A percentile compares a stretch with the other conserved stretches of the same genome.
Conservation (phyloP, 768 basidiomycete species). For the Lactifluus hygrophoroides region DNA sequence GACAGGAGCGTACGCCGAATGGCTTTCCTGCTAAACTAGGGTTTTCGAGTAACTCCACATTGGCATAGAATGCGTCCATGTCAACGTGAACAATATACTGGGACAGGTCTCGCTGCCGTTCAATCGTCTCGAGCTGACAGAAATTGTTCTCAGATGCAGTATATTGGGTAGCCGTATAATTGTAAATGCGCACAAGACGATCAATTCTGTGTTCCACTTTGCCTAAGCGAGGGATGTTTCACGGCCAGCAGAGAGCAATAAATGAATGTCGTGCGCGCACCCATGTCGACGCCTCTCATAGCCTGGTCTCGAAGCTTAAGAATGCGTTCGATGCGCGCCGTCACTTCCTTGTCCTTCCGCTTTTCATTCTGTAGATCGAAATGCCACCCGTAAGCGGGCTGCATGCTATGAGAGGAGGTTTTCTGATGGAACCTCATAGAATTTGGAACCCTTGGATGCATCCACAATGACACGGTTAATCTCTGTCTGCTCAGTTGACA, state of each 20-base stretch:
- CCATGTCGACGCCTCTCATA: slow-evolving; percentile 42
- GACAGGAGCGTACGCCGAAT: slow-evolving; percentile 48
- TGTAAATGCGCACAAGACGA: slow-evolving; percentile 44
- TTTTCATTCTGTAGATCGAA: slow-evolving; percentile 63
- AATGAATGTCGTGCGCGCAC: slow-evolving; percentile 33
- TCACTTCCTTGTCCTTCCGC: slow-evolving; percentile 79
- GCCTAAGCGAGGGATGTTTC: slow-evolving; percentile 27
- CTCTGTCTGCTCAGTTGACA: slow-evolving; percentile 71
- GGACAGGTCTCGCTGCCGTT: slow-evolving; percentile 65
- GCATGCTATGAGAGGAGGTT: not conserved
- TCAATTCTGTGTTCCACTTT: slow-evolving; percentile 62
- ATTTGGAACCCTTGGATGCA: slow-evolving; percentile 88
- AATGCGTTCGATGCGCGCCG: slow-evolving; percentile 63
- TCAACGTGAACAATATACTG: slow-evolving; percentile 91
- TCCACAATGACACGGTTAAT: slow-evolving; percentile 87
- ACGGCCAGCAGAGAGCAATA: not conserved
- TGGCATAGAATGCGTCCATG: slow-evolving; percentile 91
- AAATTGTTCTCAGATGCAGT: not conserved
- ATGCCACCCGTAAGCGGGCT: not conserved
- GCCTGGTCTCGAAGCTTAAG: slow-evolving; percentile 55
- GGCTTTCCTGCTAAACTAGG: slow-evolving; percentile 60
- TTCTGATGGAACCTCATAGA: slow-evolving; percentile 59
- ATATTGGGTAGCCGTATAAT: not conserved
- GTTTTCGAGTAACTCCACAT: slow-evolving; percentile 62
- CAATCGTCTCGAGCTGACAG: slow-evolving; percentile 57